Evolutionary conservation across 306 rosid species (phyloP), one percentile per base, ranked within the genome.

Genomic region (Acacia crassicarpa): DNA sequence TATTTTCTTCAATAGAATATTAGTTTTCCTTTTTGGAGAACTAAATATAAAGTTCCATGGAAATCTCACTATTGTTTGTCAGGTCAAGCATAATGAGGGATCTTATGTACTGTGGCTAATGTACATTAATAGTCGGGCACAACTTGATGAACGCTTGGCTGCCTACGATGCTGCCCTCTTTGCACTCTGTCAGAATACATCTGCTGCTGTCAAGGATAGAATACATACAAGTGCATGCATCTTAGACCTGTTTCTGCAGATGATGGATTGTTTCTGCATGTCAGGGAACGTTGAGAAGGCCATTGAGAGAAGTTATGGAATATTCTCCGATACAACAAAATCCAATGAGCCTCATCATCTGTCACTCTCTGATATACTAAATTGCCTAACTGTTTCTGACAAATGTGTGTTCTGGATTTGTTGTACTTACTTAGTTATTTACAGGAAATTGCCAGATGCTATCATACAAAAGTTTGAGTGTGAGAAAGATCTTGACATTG

Each of bases 391-490:
- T 80, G 38, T 93, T 85, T 89, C 90, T 91, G 99, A 95, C 88
- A 93, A 89, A 87, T 95, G 95, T 92, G 85, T 95, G 77, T 92
- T 92, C 90, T 94, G 99, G 97, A 80, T 95, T 83, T 91, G 92
- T 87, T 90, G 94, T 91, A 87, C 91, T 86, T 95, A 95, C 91
- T 88, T 95, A 82, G 98, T 92, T 88, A 83, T 90, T 87, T 93
- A 95, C 95, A 91, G 92, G 91, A 93, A 90, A 86, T 86, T 93
- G 80, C 98, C 99, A 76, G 94, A 89, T 76, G 93, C 88, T 85
- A 85, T 93, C 8, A 86, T 91, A 49, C 92, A 78, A 82, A 94
- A 86, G 80, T 89, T 93, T 86, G 99, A 95, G 81, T 91, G 97
- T 84, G 94, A 91, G 85, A 93, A 95, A 90, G 90, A 85, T 86